Evolutionary conservation across 176 grass and related monocot species (phyloP).

Genomic region (Hyparrhenia diplandra): DNA sequence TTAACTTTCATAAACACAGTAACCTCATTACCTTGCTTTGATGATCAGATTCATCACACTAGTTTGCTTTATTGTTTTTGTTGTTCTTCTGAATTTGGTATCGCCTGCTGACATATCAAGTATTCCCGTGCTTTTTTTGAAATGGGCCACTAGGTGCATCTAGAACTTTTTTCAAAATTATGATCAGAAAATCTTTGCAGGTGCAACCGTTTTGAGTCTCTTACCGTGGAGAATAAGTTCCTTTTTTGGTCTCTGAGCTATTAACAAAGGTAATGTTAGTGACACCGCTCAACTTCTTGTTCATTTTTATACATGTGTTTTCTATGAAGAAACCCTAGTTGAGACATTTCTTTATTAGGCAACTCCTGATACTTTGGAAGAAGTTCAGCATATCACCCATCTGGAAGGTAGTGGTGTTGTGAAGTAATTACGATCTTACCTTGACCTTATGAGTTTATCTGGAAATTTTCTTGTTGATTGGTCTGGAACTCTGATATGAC

Average conservation of each 20-base stretch:
- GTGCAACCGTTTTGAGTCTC: slow-evolving; percentile 50
- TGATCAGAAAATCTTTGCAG: slow-evolving; percentile 5
- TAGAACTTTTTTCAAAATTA: neutral
- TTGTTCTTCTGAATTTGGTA: neutral
- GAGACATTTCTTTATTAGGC: slow-evolving; percentile 30
- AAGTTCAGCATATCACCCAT: slow-evolving; percentile 21
- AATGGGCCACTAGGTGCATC: neutral
- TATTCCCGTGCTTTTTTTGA: too few species aligned
- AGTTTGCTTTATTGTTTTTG: neutral
- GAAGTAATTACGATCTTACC: neutral
- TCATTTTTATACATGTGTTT: slow-evolving; percentile 2
- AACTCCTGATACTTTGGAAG: slow-evolving; percentile 45
- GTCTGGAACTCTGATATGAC: neutral
- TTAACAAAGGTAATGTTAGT: slow-evolving; percentile 47
- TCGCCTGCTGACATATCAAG: neutral
- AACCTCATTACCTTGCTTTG: too few species aligned
- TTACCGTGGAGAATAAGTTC: slow-evolving; percentile 50
- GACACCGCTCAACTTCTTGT: neutral
- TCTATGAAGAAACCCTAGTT: neutral
- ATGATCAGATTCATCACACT: neutral
- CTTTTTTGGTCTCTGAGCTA: slow-evolving; percentile 47
- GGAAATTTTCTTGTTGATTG: neutral
- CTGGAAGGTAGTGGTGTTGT: slow-evolving; percentile 39
- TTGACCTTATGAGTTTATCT: slow-evolving; percentile 15
- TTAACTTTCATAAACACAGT: too few species aligned